Evolutionary conservation across 2,329 filamentous ascomycete species (phyloP), one percentile per base, ranked within the genome.

Genomic region (Fusarium brevicatenulatum): DNA sequence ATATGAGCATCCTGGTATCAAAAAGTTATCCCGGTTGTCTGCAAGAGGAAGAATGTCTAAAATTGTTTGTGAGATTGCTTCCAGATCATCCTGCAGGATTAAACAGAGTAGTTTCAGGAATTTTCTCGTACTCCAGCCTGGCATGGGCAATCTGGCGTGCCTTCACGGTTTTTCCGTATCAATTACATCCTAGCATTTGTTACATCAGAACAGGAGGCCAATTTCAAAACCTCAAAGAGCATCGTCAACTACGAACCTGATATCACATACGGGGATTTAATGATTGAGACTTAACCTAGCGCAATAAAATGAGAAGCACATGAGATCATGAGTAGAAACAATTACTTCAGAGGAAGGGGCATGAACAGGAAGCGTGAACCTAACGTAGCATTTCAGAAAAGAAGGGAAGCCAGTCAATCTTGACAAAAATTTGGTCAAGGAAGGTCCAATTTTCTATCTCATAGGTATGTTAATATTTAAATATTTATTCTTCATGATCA

Each of bases 101-200:
- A 9, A 9, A 13, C 1, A 2, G 11, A 19, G 0, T 7, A 15
- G 2, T 7, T 15, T 5, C 0, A 15, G 8, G 23, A 7, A 7
- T 3, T 21, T 7, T 5, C 0, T 28, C 5, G 0, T 28, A 9
- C 3, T 15, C 28, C 23, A 4, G 9, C 4, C 15, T 43, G 15
- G 9, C 6, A 23, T 5, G 10, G 15, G 11, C 10, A 21, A 21
- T 21, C 5, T 15, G 5, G 15, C 32, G 5, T 34, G 32, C 2
- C 13, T 34, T 34, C 12, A 15, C 13, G 12, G 6, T 32, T 13
- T 13, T 7, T 32, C 32, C 32, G 4, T 32, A 2, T 1, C 32
- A 13, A 13, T 32, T 13, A 13, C 30, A 13, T 12, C 5, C 30
- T 5, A 13, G 11, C 30, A 32, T 12, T 13, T 13, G 30, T 32